A percentile compares a stretch with the other conserved stretches of the same genome.
phyloP scores from a whole-genome alignment of 2,329 filamentous ascomycete genomes.

The Sordariomycetes sp. region DNA sequence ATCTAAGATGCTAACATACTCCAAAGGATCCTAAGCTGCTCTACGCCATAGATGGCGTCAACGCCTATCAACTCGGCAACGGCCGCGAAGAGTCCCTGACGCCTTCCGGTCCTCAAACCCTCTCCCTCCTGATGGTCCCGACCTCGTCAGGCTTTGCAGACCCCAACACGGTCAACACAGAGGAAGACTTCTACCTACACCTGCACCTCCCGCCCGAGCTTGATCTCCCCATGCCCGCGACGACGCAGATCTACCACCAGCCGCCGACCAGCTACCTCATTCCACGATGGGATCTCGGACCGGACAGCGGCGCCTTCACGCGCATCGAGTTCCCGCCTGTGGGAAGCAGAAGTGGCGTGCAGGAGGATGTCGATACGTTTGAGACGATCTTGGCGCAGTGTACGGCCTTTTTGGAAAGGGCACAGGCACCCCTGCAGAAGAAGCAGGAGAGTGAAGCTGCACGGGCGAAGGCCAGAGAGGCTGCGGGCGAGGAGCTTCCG shows the following conservation, averaged over 20 bases:
- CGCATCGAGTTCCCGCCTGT: conserved; percentile 79
- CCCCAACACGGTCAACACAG: conserved; percentile 39
- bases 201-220: conserved; percentile 91
- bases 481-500: conserved; percentile 36
- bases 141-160: conserved; percentile 67
- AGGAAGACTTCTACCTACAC: conserved; percentile 95
- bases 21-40: conserved; percentile 60
- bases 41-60: conserved; percentile 73
- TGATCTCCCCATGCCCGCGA: conserved; percentile 85
- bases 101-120: conserved; percentile 75
- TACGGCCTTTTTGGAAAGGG: conserved; percentile 86
- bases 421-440: conserved; percentile 46
- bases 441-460: conserved; percentile 9
- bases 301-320: conserved; percentile 83
- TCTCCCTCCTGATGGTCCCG: conserved; percentile 92
- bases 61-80: conserved; percentile 83
- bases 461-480: conserved; percentile 29
- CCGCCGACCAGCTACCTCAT: conserved; percentile 89
- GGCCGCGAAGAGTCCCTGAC: conserved; percentile 79
- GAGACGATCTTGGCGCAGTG: conserved; percentile 98
- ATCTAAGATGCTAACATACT: neutral
- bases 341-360: conserved; percentile 62
- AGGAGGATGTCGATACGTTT: conserved; percentile 93
- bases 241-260: conserved; percentile 95
- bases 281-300: conserved; percentile 87